phyloP scores from a whole-genome alignment of 2,329 filamentous ascomycete genomes.

The Sporothrix humicola region DNA sequence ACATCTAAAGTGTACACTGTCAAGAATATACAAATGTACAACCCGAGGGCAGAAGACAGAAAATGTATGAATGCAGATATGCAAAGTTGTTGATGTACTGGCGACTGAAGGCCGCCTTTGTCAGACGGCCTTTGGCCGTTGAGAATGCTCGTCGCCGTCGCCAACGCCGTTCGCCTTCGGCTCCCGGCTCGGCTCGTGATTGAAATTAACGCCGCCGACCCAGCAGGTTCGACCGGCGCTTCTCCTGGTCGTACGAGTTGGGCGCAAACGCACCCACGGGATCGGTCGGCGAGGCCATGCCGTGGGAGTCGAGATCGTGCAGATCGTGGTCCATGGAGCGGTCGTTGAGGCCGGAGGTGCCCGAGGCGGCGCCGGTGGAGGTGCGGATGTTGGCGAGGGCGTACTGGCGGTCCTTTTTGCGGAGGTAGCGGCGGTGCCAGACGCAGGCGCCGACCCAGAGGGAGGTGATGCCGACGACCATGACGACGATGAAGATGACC shows the following conservation, averaged over 20 bases:
- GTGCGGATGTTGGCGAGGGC: conserved; percentile 51
- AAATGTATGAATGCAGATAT: not conserved
- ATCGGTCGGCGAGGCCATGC: conserved; percentile 38
- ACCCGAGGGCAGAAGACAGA: not conserved
- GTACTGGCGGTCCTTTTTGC: conserved; percentile 67
- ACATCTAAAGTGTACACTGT: not conserved
- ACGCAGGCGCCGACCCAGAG: conserved; percentile 72
- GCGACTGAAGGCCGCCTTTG: not conserved
- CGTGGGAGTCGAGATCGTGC: conserved; percentile 22
- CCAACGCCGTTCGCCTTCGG: not conserved
- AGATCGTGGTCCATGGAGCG: conserved; percentile 11
- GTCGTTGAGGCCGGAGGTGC: conserved; percentile 40
- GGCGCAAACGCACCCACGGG: conserved; percentile 50
- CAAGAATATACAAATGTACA: not conserved
- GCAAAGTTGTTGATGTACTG: not conserved
- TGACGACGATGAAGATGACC: conserved; percentile 79
- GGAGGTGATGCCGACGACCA: conserved; percentile 70
- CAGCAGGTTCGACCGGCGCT: conserved; percentile 31
- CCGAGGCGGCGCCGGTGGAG: conserved; percentile 43
- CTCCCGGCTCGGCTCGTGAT: too few species aligned
- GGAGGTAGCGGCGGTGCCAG: conserved; percentile 75
- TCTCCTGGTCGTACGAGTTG: conserved; percentile 47
- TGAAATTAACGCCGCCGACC: conserved; percentile 19
- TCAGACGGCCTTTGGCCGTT: not conserved
- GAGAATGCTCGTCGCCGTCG: too few species aligned